Conservation (phyloP, 345 rosid genomes). For the Syzygium jambos region DNA sequence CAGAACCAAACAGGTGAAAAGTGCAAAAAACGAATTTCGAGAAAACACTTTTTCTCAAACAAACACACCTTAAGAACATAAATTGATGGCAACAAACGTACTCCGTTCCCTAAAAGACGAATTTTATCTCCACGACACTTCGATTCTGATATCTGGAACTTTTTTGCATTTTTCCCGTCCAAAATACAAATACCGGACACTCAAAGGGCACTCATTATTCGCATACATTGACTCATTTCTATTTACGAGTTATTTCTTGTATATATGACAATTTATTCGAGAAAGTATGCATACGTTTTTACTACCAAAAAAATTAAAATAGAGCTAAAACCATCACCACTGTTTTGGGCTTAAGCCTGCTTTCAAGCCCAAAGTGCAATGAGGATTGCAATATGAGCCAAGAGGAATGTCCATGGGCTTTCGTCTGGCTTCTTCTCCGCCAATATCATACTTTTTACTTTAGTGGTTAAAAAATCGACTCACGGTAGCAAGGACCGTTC, state of each 20-base stretch:
- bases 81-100: neutral
- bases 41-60: no score
- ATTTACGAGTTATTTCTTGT: neutral
- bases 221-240: neutral
- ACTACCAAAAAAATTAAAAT: neutral
- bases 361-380: neutral
- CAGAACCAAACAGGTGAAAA: no score
- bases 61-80: neutral
- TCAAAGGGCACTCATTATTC: neutral
- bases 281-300: neutral
- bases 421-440: neutral
- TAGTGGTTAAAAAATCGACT: neutral
- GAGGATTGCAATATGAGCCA: neutral
- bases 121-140: neutral
- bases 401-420: neutral
- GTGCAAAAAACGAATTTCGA: no score
- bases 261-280: neutral
- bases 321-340: neutral
- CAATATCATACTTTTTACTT: neutral
- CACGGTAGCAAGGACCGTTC: neutral
- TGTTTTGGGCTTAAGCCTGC: neutral
- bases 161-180: neutral
- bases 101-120: neutral
- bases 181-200: neutral
- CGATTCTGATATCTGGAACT: neutral